Percentiles rank a stretch among this genome's conserved stretches.
Conservation (phyloP, 1,139 yeast species). For the Taphrina pruni region DNA sequence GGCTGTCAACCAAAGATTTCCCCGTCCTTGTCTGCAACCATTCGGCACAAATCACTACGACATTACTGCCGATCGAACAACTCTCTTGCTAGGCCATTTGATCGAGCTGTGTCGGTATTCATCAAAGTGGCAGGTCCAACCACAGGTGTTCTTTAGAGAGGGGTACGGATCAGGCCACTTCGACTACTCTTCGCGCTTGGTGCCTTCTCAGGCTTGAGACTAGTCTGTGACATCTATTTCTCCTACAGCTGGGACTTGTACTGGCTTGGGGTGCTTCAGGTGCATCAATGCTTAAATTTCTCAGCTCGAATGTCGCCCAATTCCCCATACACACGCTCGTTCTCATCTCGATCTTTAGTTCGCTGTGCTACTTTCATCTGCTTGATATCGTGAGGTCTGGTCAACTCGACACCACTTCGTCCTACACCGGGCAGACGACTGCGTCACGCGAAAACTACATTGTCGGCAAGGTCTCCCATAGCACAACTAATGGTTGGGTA, state of each 20-base stretch:
- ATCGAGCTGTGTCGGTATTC: no score
- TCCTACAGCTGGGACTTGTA: no score
- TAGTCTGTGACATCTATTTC: not conserved
- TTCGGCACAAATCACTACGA: no score
- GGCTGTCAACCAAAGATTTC: conserved; percentile 18
- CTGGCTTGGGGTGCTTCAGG: no score
- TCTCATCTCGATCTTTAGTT: conserved; percentile 72
- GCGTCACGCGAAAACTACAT: conserved; percentile 28
- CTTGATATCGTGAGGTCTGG: conserved; percentile 67
- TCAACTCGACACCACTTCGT: conserved; percentile 34
- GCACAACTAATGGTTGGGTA: conserved; percentile 7
- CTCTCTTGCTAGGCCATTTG: no score
- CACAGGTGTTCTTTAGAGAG: no score
- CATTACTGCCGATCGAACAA: no score
- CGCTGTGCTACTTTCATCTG: conserved; percentile 79
- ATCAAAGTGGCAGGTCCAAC: no score
- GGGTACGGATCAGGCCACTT: not conserved
- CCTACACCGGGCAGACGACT: conserved; percentile 30
- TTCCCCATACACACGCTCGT: conserved; percentile 86
- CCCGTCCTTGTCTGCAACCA: no score
- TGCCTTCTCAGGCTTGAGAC: not conserved
- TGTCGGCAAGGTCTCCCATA: conserved; percentile 23
- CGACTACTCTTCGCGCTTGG: not conserved
- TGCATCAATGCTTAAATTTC: conserved; percentile 9
- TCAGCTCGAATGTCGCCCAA: conserved; percentile 45